phyloP scores from a whole-genome alignment of 1,284 basidiomycete genomes.

The Bjerkandera adusta region DNA sequence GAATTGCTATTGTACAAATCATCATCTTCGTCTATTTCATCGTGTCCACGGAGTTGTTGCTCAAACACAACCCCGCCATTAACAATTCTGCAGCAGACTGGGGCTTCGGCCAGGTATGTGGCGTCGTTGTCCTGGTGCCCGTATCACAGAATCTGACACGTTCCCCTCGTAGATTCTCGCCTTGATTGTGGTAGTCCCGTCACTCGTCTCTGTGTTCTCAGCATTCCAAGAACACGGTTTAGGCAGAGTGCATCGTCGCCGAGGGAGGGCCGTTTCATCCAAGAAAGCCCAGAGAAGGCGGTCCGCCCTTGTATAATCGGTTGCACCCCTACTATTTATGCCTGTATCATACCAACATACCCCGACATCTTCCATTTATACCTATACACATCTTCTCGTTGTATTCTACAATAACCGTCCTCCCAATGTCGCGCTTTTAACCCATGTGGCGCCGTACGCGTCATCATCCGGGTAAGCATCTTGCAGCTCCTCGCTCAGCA shows the following conservation, averaged over 20 bases:
- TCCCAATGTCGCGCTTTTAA: background rate
- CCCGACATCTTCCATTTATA: background rate
- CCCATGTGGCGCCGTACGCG: slow-evolving; percentile 16
- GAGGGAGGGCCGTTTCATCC: background rate
- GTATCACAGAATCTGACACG: background rate
- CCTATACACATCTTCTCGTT: background rate
- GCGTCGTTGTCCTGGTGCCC: background rate
- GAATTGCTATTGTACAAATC: slow-evolving; percentile 34
- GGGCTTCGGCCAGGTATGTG: slow-evolving; percentile 14
- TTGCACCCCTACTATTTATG: no score
- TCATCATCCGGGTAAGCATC: slow-evolving; percentile 35
- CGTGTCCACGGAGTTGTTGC: slow-evolving; percentile 13
- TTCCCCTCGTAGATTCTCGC: slow-evolving; percentile 13
- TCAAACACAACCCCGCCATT: slow-evolving; percentile 12
- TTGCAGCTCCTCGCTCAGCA: slow-evolving; percentile 32
- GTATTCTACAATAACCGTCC: background rate
- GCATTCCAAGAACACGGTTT: slow-evolving; percentile 15
- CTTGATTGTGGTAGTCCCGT: slow-evolving; percentile 15
- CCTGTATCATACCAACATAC: background rate
- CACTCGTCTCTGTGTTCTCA: slow-evolving; percentile 8
- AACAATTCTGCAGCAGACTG: slow-evolving; percentile 8
- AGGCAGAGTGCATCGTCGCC: slow-evolving; percentile 16
- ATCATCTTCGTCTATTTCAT: slow-evolving; percentile 40
- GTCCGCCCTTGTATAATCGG: no score
- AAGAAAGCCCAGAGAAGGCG: background rate